A percentile compares a stretch with the other conserved stretches of the same genome.
Evolutionary conservation across 495 filamentous ascomycete species (phyloP).

Genomic region (Lasiosphaeria miniovina): DNA sequence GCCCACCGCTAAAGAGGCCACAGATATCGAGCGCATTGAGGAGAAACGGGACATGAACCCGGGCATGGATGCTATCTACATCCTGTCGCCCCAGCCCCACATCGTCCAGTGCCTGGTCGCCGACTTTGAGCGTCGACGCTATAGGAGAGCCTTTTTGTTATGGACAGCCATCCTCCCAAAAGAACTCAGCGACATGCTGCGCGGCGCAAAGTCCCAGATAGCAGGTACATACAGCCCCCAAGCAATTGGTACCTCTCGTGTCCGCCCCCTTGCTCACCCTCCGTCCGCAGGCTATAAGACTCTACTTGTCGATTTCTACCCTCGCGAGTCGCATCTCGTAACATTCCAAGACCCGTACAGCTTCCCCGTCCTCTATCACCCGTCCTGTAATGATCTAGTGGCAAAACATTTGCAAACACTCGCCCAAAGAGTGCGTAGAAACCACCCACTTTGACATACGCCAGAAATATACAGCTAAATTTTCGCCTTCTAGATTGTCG

Average conservation of each 20-base stretch:
- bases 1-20: constrained; percentile 19
- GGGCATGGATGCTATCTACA: constrained; percentile 89
- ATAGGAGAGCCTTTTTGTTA: constrained; percentile 69
- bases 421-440: constrained; percentile 72
- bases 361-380: constrained; percentile 90
- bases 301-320: constrained; percentile 82
- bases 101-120: constrained; percentile 91
- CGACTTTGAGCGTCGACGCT: constrained; percentile 80
- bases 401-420: constrained; percentile 74
- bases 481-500: constrained; percentile 59
- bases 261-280: constrained; percentile 5
- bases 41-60: constrained; percentile 72
- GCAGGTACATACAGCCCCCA: constrained; percentile 32
- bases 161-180: constrained; percentile 64
- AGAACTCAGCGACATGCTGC: constrained; percentile 41
- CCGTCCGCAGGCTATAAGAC: constrained; percentile 51
- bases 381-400: constrained; percentile 80
- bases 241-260: constrained; percentile 8
- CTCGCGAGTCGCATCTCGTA: constrained; percentile 84
- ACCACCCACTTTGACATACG: background rate
- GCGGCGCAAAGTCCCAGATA: constrained; percentile 66
- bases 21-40: constrained; percentile 91
- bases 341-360: constrained; percentile 93
- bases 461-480: constrained; percentile 25
- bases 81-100: constrained; percentile 78